Conservation (phyloP, 2,329 filamentous ascomycete genomes). For the Aspergillus fumigatus region DNA sequence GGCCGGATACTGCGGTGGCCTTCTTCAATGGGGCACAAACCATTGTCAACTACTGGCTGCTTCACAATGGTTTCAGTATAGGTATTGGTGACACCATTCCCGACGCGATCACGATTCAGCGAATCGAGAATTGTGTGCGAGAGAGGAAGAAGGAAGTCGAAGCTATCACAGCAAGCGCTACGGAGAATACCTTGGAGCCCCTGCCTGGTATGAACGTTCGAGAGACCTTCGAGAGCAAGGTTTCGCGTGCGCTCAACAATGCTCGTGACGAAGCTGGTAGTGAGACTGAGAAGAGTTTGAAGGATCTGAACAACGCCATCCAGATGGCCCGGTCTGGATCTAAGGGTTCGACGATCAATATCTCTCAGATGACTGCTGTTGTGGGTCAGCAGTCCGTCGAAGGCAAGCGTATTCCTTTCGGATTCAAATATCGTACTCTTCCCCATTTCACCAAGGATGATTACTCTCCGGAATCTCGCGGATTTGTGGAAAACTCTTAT, state of each 20-base stretch:
- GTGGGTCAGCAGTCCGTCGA: constrained; percentile 98
- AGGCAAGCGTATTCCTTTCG: constrained; percentile 97
- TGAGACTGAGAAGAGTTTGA: constrained; percentile 83
- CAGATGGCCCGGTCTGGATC: constrained; percentile 96
- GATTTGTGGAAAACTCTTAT: constrained; percentile 98
- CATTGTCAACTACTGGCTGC: constrained; percentile 93
- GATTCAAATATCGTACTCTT: constrained; percentile 95
- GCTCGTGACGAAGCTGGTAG: constrained; percentile 96
- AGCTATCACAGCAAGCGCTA: constrained; percentile 69
- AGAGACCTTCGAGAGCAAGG: constrained; percentile 96
- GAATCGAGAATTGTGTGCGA: constrained; percentile 77
- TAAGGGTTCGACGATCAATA: constrained; percentile 98
- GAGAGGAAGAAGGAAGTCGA: constrained; percentile 78
- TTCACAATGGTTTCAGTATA: constrained; percentile 95
- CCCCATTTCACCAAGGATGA: constrained; percentile 99
- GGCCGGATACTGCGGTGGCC: constrained; percentile 76
- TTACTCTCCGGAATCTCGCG: constrained; percentile 93
- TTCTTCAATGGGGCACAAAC: constrained; percentile 96
- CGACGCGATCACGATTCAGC: constrained; percentile 74
- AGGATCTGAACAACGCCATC: constrained; percentile 93
- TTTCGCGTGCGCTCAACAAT: constrained; percentile 87
- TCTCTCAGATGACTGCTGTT: constrained; percentile 97
- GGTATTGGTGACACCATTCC: constrained; percentile 98
- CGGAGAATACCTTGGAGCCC: constrained; percentile 83
- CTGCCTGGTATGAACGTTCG: constrained; percentile 97